A percentile compares a stretch with the other conserved stretches of the same genome.
These are phyloP conservation scores for Phytophthora meadii DNA, from an alignment of 352 stramenopile genomes.

Conservation along the genomic window DNA sequence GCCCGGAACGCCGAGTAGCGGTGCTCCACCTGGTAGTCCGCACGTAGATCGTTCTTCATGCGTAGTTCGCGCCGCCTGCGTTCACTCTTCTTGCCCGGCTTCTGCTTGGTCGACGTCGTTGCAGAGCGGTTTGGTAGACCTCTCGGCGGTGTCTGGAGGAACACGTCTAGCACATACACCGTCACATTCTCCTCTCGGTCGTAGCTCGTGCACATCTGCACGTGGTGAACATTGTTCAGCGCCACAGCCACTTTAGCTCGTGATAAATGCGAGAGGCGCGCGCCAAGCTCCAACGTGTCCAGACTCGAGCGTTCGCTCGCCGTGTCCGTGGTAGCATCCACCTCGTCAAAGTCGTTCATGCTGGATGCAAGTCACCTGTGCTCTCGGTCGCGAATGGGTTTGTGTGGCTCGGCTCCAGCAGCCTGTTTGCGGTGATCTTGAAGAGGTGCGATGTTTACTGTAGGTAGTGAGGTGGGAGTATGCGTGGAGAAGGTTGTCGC, in stretches of 20 bases:
- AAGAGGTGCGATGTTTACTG: constrained; percentile 28
- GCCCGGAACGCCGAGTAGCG: constrained; percentile 64
- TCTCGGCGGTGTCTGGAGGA: constrained; percentile 46
- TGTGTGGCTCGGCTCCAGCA: constrained; percentile 6
- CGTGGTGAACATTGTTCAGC: constrained; percentile 67
- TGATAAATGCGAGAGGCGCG: constrained; percentile 35
- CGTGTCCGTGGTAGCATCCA: constrained; percentile 23
- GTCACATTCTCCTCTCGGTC: constrained; percentile 37
- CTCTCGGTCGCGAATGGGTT: constrained; percentile 7
- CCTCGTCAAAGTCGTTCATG: constrained; percentile 9
- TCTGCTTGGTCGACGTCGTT: neutral
- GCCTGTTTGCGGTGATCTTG: constrained; percentile 23
- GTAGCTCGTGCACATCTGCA: constrained; percentile 50
- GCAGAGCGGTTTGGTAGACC: constrained; percentile 43
- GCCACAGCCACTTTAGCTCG: constrained; percentile 46
- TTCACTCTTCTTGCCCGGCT: constrained; percentile 22
- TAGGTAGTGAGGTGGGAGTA: constrained; percentile 15
- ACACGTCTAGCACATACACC: constrained; percentile 63
- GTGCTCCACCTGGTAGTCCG: constrained; percentile 59
- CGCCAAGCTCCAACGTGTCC: constrained; percentile 23
- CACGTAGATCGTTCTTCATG: constrained; percentile 23
- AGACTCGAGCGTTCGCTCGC: constrained; percentile 31
- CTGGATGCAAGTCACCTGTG: constrained; percentile 3
- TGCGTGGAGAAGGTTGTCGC: constrained; percentile 20
- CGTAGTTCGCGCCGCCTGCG: constrained; percentile 27